Percentiles rank a stretch among this genome's conserved stretches.
Conservation (phyloP, 768 basidiomycete genomes). For the Mycena metata region DNA sequence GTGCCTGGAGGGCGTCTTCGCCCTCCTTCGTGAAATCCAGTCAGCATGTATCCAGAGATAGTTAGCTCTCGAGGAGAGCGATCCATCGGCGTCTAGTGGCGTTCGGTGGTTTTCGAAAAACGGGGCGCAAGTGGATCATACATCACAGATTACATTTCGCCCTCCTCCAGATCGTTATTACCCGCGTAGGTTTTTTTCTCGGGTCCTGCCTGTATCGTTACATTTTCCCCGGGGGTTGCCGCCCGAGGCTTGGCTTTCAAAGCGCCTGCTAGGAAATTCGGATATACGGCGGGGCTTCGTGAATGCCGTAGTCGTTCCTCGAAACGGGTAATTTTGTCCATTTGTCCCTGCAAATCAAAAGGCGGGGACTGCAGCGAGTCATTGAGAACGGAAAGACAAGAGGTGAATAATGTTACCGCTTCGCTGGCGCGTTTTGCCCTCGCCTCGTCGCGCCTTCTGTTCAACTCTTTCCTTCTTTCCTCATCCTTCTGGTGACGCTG, state of each 20-base stretch:
- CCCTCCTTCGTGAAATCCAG: neutral
- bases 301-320: conserved; percentile 66
- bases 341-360: conserved; percentile 71
- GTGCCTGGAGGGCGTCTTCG: neutral
- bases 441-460: conserved; percentile 79
- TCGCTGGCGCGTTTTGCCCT: conserved; percentile 68
- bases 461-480: conserved; percentile 75
- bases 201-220: conserved; percentile 50
- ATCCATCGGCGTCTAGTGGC: conserved; percentile 16
- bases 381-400: conserved; percentile 11
- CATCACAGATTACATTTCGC: conserved; percentile 46
- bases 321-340: conserved; percentile 72
- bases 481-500: conserved; percentile 70
- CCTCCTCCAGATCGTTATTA: conserved; percentile 52
- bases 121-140: neutral
- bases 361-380: conserved; percentile 54
- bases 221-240: no score
- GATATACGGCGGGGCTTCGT: conserved; percentile 71
- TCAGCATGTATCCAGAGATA: conserved; percentile 14
- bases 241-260: conserved; percentile 32
- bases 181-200: conserved; percentile 46
- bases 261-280: conserved; percentile 69
- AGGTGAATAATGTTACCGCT: conserved; percentile 56
- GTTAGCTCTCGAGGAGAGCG: conserved; percentile 8
- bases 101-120: neutral